Evolutionary conservation across 805 yeast species (phyloP).

Genomic region (Millerozyma acaciae): DNA sequence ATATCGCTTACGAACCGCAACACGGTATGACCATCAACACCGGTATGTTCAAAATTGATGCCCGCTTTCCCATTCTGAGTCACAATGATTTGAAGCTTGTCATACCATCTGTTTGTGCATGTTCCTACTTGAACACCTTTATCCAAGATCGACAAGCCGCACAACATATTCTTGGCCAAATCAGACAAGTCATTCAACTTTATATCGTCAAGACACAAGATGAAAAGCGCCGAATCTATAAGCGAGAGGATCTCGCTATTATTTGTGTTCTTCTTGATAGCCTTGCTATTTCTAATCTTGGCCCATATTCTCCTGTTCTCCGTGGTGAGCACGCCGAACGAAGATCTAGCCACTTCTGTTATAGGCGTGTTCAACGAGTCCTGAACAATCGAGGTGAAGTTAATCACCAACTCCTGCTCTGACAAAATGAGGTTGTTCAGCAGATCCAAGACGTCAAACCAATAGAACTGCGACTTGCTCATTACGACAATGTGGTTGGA

Average conservation of each 20-base stretch:
- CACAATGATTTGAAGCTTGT: slow-evolving; percentile 81
- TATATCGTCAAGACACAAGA: slow-evolving; percentile 79
- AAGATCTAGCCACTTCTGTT: slow-evolving; percentile 64
- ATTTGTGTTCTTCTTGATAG: slow-evolving; percentile 39
- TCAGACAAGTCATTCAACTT: slow-evolving; percentile 59
- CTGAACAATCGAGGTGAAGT: slow-evolving; percentile 68
- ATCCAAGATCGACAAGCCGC: slow-evolving; percentile 76
- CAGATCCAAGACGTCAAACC: slow-evolving; percentile 88
- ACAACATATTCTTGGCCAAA: slow-evolving; percentile 77
- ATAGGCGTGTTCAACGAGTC: slow-evolving; percentile 59
- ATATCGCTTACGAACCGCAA: slow-evolving; percentile 83
- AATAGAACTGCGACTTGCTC: slow-evolving; percentile 84
- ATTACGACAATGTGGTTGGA: slow-evolving; percentile 80
- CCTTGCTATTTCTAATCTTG: slow-evolving; percentile 51
- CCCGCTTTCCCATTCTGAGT: slow-evolving; percentile 91
- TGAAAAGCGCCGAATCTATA: slow-evolving; percentile 77
- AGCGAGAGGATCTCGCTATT: slow-evolving; percentile 71
- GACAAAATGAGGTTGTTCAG: slow-evolving; percentile 67
- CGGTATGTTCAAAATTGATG: slow-evolving; percentile 89
- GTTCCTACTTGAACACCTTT: slow-evolving; percentile 91
- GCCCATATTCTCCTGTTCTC: slow-evolving; percentile 92
- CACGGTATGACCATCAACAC: slow-evolving; percentile 94
- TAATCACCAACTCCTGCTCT: slow-evolving; percentile 71
- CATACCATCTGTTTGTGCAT: slow-evolving; percentile 94
- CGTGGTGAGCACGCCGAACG: slow-evolving; percentile 87